phyloP scores from a whole-genome alignment of 73 alveolate species.

The Paramecium bursaria region DNA sequence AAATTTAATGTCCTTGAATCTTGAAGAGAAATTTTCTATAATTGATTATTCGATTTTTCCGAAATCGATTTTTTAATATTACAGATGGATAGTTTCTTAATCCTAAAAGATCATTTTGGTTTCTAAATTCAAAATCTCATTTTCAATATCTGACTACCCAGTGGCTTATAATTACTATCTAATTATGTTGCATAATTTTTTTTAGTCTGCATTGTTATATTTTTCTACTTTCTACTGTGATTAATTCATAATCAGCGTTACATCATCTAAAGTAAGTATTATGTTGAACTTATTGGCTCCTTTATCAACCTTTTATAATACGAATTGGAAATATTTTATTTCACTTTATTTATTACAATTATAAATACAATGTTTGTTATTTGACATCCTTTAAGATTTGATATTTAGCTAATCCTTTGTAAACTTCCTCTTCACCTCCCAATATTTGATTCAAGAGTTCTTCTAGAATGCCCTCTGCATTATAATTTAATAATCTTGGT shows the following conservation, averaged over 20 bases:
- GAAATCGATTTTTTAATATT: conserved; percentile 39
- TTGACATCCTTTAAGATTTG: not conserved
- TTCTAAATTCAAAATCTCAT: conserved; percentile 6
- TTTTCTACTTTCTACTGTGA: not conserved
- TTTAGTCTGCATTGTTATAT: not conserved
- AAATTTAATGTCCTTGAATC: not conserved
- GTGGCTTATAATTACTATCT: not conserved
- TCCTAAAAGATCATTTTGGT: not conserved
- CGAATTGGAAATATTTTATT: not conserved
- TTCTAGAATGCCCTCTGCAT: not conserved
- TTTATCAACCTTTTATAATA: too few relatives aligned
- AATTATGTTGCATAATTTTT: not conserved
- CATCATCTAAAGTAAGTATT: conserved; percentile 57
- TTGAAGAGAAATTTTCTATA: not conserved
- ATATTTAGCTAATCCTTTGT: not conserved
- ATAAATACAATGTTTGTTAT: not conserved
- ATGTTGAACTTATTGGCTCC: too few relatives aligned
- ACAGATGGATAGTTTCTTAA: not conserved
- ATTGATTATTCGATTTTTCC: not conserved
- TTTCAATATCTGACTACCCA: not conserved
- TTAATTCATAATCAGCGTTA: not conserved
- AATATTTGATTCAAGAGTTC: not conserved
- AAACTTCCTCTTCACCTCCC: not conserved
- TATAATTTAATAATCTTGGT: conserved; percentile 7
- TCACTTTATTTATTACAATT: not conserved